These are phyloP conservation scores for Podospora didyma DNA, from an alignment of 495 filamentous ascomycete genomes.

Conservation along the genomic window DNA sequence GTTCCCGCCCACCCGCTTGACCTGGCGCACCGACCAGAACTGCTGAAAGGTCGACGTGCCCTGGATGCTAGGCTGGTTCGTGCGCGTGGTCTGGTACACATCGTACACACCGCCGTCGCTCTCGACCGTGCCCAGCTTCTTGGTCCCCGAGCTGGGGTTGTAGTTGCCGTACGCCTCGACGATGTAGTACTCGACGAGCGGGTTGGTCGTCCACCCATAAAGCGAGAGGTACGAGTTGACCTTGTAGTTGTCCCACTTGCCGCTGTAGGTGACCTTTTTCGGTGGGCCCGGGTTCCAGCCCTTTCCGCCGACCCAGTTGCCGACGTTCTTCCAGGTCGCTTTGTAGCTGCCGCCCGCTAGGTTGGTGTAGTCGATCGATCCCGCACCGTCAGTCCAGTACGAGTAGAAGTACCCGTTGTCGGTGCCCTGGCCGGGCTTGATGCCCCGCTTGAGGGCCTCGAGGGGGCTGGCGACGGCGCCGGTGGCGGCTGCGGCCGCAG, in stretches of 20 bases:
- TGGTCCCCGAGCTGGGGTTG: constrained; percentile 44
- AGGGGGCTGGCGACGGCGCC: no score
- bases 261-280: constrained; percentile 34
- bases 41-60: constrained; percentile 53
- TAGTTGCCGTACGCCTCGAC: constrained; percentile 51
- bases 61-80: constrained; percentile 54
- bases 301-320: constrained; percentile 57
- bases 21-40: constrained; percentile 50
- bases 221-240: constrained; percentile 38
- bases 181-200: constrained; percentile 58
- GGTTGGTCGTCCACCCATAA: constrained; percentile 54
- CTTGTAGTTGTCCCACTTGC: constrained; percentile 24
- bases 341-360: constrained; percentile 45
- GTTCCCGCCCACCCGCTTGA: constrained; percentile 44
- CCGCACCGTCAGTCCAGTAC: constrained; percentile 55
- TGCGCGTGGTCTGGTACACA: constrained; percentile 54
- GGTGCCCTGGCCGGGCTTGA: constrained; percentile 35
- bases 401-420: constrained; percentile 52
- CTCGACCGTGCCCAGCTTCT: constrained; percentile 50
- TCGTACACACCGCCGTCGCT: constrained; percentile 61
- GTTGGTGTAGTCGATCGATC: constrained; percentile 50
- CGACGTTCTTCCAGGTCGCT: constrained; percentile 45
- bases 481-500: no score
- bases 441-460: no score
- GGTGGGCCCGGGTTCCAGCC: constrained; percentile 51